Conservation (phyloP, 495 filamentous ascomycete genomes). For the Xylaria flabelliformis region DNA sequence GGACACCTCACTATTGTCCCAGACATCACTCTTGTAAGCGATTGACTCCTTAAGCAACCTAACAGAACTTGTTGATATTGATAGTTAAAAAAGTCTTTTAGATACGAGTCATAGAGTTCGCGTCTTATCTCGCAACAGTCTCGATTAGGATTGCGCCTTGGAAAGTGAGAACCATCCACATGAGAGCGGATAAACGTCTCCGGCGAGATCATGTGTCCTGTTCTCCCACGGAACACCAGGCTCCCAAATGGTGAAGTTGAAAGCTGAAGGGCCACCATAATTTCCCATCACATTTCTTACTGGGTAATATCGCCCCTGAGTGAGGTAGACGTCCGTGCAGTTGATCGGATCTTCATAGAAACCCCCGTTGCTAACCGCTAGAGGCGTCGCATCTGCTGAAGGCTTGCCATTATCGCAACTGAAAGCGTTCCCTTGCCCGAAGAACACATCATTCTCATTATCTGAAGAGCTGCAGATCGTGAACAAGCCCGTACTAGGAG, state of each 20-base stretch:
- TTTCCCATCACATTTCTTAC: slow-evolving; percentile 16
- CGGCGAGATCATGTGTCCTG: not conserved
- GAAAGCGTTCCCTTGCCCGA: slow-evolving; percentile 15
- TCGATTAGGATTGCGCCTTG: not conserved
- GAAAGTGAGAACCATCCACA: slow-evolving; percentile 7
- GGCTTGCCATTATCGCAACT: slow-evolving; percentile 13
- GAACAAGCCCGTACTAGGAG: slow-evolving; percentile 7
- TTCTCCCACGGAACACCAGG: slow-evolving; percentile 3
- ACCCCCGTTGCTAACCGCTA: not conserved
- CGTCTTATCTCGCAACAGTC: too few relatives aligned
- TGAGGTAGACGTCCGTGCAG: slow-evolving; percentile 10
- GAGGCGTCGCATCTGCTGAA: not conserved
- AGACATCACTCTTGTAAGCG: too few relatives aligned
- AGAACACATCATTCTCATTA: slow-evolving; percentile 10
- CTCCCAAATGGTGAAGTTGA: slow-evolving; percentile 19
- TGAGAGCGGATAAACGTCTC: slow-evolving; percentile 2
- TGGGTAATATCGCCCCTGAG: not conserved
- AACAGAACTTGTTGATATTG: too few relatives aligned
- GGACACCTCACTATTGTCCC: too few relatives aligned
- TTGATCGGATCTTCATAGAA: slow-evolving; percentile 3
- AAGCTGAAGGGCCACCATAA: slow-evolving; percentile 7
- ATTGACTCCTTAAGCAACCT: too few relatives aligned
- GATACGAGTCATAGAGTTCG: too few relatives aligned
- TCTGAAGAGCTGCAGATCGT: slow-evolving; percentile 13
- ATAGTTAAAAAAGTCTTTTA: too few relatives aligned